Base-by-base conservation (phyloP, 208 protist species). In the Wallacemonas sp. region DNA sequence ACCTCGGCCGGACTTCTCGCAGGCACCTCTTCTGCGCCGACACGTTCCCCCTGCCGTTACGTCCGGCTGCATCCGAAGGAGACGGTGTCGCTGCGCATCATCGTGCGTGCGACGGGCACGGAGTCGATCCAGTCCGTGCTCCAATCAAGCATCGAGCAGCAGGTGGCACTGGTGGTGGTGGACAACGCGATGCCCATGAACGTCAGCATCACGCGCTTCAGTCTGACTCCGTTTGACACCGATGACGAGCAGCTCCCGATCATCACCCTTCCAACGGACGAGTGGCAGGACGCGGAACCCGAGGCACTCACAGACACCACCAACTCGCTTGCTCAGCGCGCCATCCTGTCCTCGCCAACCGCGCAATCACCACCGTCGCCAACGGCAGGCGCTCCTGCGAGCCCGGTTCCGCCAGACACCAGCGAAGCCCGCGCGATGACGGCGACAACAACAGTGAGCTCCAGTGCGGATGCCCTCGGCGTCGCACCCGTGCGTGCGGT, bases 161-260 rank as follows among this genome's bases (percentile, higher is more conserved):
- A 62, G 14, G 74, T 93, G 36, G 79, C 74, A 16, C 46, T 96
- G 6, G 83, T 74, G 4, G 68, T 91, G 2, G 74, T 92, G 54
- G 90, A 96, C 69, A 77, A 93, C 44, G 83, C 76, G 56, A 80
- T 90, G n/a, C 68, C 83, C 1, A 87, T 80, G 72, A 91, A 81
- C 66, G 65, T 80, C 11, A 66, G 57, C 48, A 66, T 85, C 0
- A 76, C 80, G 11, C 84, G 85, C n/a, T 74, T 96, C n/a, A 80
- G 65, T 41, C 64, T 86, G 24, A 65, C 41, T 4, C 60, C 60
- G 9, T 54, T 65, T 17, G 60, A 54, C 16, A 41, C 38, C 30
- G 60, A 65, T 12, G 36, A 49, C 24, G 60, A 65, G 43, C 38
- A 65, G 14, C 38, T 48, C 4, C 60, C 60, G 14, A 2, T 65